These are phyloP conservation scores for Fusarium armeniacum DNA, from an alignment of 2,329 filamentous ascomycete genomes.

Conservation along the genomic window DNA sequence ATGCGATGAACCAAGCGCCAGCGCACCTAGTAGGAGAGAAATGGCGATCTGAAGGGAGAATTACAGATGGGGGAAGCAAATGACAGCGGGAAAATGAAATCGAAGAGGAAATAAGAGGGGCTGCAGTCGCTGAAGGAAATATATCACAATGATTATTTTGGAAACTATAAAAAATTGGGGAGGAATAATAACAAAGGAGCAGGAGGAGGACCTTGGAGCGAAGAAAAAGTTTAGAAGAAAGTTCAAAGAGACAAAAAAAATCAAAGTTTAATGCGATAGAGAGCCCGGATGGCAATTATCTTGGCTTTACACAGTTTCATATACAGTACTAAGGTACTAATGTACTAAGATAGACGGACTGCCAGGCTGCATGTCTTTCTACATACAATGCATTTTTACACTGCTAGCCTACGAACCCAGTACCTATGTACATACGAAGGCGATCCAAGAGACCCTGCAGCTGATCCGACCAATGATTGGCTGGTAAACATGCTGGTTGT, in stretches of 20 bases:
- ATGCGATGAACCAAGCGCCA: slow-evolving; percentile 13
- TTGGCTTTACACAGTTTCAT: background rate
- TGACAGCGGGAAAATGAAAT: slow-evolving; percentile 19
- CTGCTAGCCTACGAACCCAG: background rate
- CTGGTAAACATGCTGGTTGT: slow-evolving; percentile 10
- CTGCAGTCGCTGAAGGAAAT: slow-evolving; percentile 36
- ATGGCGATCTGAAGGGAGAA: slow-evolving; percentile 9
- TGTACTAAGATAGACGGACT: too few species aligned
- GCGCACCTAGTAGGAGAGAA: slow-evolving; percentile 1
- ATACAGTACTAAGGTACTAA: slow-evolving; percentile 6
- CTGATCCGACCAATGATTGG: slow-evolving; percentile 28
- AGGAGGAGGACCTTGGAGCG: slow-evolving; percentile 13
- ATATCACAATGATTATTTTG: slow-evolving; percentile 31
- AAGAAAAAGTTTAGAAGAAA: background rate
- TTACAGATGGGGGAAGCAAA: background rate
- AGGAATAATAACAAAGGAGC: slow-evolving; percentile 10
- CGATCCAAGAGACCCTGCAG: slow-evolving; percentile 26
- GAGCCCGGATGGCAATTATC: slow-evolving; percentile 5
- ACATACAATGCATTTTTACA: background rate
- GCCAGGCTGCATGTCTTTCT: background rate
- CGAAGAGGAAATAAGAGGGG: slow-evolving; percentile 30
- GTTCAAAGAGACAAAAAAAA: background rate
- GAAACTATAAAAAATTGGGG: slow-evolving; percentile 25
- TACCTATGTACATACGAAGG: slow-evolving; percentile 10
- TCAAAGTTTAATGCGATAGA: slow-evolving; percentile 9